These are phyloP conservation scores for Lentinula sp. DNA, from an alignment of 768 basidiomycete species.

Conservation along the genomic window DNA sequence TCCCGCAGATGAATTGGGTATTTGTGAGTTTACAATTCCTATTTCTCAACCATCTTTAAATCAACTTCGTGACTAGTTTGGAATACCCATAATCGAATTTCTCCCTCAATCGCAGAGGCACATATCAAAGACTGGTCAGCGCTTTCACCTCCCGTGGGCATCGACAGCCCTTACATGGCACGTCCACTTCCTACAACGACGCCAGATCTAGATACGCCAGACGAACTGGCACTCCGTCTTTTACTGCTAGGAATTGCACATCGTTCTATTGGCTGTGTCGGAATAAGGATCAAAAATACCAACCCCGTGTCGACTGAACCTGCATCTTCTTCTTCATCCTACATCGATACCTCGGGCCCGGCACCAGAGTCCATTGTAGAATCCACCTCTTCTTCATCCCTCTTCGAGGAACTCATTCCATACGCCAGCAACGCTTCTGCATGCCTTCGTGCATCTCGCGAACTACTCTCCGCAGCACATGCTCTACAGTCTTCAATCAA, in stretches of 20 bases:
- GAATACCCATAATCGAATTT: conserved; percentile 69
- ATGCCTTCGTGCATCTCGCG: conserved; percentile 27
- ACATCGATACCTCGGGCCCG: not conserved
- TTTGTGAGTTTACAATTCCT: conserved; percentile 43
- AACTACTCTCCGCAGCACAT: conserved; percentile 32
- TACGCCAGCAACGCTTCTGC: not conserved
- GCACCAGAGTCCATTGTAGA: not conserved
- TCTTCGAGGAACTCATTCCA: not conserved
- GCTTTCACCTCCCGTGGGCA: conserved; percentile 39
- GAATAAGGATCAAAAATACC: conserved; percentile 18
- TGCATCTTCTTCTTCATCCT: not conserved
- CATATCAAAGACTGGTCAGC: conserved; percentile 52
- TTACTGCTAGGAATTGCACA: conserved; percentile 66
- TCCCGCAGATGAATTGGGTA: conserved; percentile 67
- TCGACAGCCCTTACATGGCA: conserved; percentile 23
- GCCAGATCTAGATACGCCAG: conserved; percentile 56
- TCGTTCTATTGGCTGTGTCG: conserved; percentile 38
- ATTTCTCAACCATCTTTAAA: not conserved
- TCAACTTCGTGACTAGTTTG: conserved; percentile 44
- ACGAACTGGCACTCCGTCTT: conserved; percentile 64
- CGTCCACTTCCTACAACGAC: not conserved
- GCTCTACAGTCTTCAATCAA: conserved; percentile 30
- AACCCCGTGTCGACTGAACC: not conserved
- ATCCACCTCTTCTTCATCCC: not conserved
- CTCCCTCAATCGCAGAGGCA: conserved; percentile 41